Evolutionary conservation across 106 monocot genomes (phyloP), one percentile per base, ranked within the genome.

Genomic region (Acorus gramineus): DNA sequence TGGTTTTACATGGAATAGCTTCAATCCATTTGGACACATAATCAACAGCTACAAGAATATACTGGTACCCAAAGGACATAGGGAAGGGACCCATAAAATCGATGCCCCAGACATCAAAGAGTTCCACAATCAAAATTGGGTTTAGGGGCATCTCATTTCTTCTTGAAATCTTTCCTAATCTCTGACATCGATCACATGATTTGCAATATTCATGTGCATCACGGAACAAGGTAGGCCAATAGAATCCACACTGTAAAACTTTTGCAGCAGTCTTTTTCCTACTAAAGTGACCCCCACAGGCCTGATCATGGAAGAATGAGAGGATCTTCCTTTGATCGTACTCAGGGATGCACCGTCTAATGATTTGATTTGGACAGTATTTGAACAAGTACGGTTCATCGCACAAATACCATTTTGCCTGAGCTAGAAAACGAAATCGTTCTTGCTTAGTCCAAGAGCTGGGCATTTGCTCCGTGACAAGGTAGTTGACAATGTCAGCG

Each of bases 401-500:
- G 28, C 28, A 58, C 14, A 58, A 58, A 14, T 58, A 58, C 8
- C 8, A 58, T 58, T 58, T 58, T 8, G 3, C 28, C 11, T 3
- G 6, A 14, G 57, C 6, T 11, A 58, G 14, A 11, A 58, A 58
- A 58, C 28, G 14, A 2, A 14, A 13, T 58, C 57, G 28, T 3
- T 58, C 57, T 3, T 13, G 11, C 14, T 58, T 58, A 3, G 57
- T 8, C 57, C 11, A 13, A 3, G 7, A 58, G 3, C 3, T 3
- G 14, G 57, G 57, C 14, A 58, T 58, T 42, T 58, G 11, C 3
- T 58, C 28, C 3, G 57, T 14, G 3, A 58, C 57, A 13, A 58
- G 28, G 14, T 14, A 58, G 57, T 58, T 58, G 57, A 58, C 57
- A 14, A 58, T 58, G 14, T 58, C 57, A 58, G 13, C 57, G 11